These are phyloP conservation scores for Russula sp. DNA, from an alignment of 768 basidiomycete genomes.

Conservation along the genomic window DNA sequence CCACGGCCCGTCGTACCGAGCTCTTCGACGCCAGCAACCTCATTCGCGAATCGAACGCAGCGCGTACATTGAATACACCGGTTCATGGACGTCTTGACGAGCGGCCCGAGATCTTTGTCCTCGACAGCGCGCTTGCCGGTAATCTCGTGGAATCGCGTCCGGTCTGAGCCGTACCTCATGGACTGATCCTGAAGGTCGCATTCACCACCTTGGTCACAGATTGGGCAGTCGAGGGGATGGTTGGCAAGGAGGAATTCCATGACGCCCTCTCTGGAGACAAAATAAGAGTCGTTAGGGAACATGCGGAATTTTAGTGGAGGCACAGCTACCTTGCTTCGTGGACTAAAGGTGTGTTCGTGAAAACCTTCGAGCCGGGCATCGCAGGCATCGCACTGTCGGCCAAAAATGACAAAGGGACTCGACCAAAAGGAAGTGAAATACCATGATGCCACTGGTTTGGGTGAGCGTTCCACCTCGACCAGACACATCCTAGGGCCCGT, in stretches of 20 bases:
- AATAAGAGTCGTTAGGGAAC: constrained; percentile 9
- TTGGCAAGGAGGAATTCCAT: constrained; percentile 99
- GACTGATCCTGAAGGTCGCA: constrained; percentile 99
- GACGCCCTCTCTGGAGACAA: constrained; percentile 73
- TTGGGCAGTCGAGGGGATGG: constrained; percentile 97
- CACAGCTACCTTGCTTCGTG: constrained; percentile 73
- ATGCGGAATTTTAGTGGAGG: constrained; percentile 22
- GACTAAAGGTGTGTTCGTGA: constrained; percentile 87
- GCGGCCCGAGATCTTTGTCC: constrained; percentile 96
- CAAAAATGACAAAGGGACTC: constrained; percentile 9
- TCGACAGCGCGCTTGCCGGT: constrained; percentile 97
- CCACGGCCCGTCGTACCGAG: constrained; percentile 95
- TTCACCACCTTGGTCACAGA: constrained; percentile 98
- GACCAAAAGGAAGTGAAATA: constrained; percentile 37
- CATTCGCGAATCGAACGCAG: constrained; percentile 98
- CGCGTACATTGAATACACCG: constrained; percentile 99
- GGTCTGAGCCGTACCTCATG: constrained; percentile 98
- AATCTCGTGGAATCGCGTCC: constrained; percentile 97
- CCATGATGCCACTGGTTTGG: constrained; percentile 95
- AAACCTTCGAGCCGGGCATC: constrained; percentile 90
- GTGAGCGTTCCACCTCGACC: constrained; percentile 94
- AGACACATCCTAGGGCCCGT: constrained; percentile 79
- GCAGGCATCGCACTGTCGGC: constrained; percentile 89
- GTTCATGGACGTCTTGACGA: constrained; percentile 99
- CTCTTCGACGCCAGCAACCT: constrained; percentile 98